phyloP scores from a whole-genome alignment of 2,329 filamentous ascomycete genomes.

The Talaromyces sp. region DNA sequence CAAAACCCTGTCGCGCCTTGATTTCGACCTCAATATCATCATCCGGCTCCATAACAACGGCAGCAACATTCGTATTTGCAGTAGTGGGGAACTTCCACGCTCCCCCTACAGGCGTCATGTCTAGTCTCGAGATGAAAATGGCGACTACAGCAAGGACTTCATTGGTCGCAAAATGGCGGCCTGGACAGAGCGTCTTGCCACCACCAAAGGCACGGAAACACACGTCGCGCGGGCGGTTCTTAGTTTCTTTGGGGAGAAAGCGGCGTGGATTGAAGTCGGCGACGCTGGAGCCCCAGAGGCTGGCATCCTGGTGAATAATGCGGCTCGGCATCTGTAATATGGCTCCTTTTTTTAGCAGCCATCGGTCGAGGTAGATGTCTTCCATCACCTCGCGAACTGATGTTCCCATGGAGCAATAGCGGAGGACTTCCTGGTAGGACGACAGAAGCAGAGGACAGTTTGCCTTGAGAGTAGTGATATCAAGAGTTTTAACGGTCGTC shows the following conservation, averaged over 20 bases:
- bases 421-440: conserved; percentile 1
- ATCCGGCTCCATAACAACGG: conserved; percentile 4
- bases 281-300: not conserved
- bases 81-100: not conserved
- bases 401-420: conserved; percentile 4
- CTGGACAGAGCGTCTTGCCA: conserved; percentile 4
- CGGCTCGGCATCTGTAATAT: conserved; percentile 1
- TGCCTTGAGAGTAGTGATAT: not conserved
- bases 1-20: not conserved
- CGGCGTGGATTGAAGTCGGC: not conserved
- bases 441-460: conserved; percentile 4
- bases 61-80: not conserved
- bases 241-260: not conserved
- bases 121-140: not conserved
- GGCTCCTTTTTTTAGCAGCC: conserved; percentile 3
- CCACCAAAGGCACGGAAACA: conserved; percentile 3
- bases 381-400: conserved; percentile 2
- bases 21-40: conserved; percentile 2
- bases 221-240: not conserved
- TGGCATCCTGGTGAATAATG: not conserved
- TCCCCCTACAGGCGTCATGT: not conserved
- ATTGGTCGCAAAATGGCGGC: not conserved
- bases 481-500: not conserved
- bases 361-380: not conserved
- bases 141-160: conserved; percentile 3